phyloP scores from a whole-genome alignment of 495 filamentous ascomycete species.

The Aspergillus diversus region DNA sequence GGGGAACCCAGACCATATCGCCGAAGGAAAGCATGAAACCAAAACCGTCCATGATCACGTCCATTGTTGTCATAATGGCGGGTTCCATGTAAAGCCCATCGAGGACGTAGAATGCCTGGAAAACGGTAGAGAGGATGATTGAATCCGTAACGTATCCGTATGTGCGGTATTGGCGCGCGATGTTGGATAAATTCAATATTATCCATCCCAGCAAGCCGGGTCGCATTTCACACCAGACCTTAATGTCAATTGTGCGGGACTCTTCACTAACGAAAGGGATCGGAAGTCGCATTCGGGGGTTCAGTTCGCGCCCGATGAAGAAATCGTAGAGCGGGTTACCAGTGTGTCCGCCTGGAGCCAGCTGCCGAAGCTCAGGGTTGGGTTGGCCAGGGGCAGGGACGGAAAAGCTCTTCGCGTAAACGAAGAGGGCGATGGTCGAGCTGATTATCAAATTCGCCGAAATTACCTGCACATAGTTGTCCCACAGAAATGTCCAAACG shows the following conservation, averaged over 20 bases:
- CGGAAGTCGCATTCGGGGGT: conserved; percentile 82
- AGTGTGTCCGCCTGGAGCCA: conserved; percentile 78
- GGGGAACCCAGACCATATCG: conserved; percentile 91
- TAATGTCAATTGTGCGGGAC: conserved; percentile 77
- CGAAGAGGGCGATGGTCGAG: conserved; percentile 66
- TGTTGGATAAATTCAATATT: conserved; percentile 80
- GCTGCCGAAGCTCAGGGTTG: conserved; percentile 66
- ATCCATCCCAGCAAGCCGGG: conserved; percentile 92
- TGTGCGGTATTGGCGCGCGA: conserved; percentile 83
- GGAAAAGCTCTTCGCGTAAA: conserved; percentile 80
- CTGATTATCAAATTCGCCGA: conserved; percentile 81
- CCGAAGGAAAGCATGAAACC: conserved; percentile 97
- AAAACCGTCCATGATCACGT: conserved; percentile 93
- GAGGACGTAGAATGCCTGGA: conserved; percentile 84
- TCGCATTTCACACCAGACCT: conserved; percentile 85
- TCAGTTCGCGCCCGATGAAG: conserved; percentile 96
- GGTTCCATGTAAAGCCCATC: conserved; percentile 91
- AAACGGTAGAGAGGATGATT: conserved; percentile 77
- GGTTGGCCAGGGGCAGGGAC: conserved; percentile 67
- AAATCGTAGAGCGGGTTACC: conserved; percentile 94
- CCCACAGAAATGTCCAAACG: conserved; percentile 89
- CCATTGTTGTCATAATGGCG: conserved; percentile 92
- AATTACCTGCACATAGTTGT: conserved; percentile 85
- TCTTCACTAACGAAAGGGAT: conserved; percentile 62
- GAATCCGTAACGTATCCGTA: conserved; percentile 85